Evolutionary conservation across 2,329 filamentous ascomycete species (phyloP).

Genomic region (Beauveria caledonica): DNA sequence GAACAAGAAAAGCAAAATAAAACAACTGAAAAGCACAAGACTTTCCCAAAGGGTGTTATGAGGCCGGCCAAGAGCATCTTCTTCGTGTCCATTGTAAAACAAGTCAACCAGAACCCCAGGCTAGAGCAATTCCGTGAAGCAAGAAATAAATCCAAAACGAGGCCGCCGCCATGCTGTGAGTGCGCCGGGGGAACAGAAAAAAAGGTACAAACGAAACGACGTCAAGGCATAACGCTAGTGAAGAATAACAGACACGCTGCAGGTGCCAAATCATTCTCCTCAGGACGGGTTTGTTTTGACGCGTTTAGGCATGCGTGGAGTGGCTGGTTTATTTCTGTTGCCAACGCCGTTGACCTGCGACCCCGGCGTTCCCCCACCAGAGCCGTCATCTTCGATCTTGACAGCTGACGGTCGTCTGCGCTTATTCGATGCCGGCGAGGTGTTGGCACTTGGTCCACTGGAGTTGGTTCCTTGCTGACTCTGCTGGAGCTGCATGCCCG

Average conservation of each 20-base stretch:
- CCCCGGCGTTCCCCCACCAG: conserved; percentile 41
- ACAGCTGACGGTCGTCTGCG: conserved; percentile 48
- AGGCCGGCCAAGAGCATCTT: background rate
- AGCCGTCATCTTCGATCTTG: conserved; percentile 48
- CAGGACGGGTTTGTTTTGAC: conserved; percentile 38
- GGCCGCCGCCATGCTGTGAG: conserved; percentile 8
- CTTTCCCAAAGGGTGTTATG: background rate
- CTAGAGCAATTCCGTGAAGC: background rate
- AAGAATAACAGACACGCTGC: background rate
- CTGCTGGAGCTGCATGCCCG: conserved; percentile 57
- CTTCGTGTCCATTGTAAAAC: conserved; percentile 3
- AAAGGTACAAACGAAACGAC: background rate
- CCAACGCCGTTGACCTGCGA: conserved; percentile 43
- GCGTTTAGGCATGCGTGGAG: conserved; percentile 49
- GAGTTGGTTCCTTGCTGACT: conserved; percentile 61
- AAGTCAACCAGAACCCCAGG: conserved; percentile 6
- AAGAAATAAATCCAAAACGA: background rate
- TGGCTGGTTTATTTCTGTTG: conserved; percentile 43
- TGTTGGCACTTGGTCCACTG: conserved; percentile 59
- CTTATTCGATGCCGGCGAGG: conserved; percentile 54
- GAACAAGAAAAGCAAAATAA: background rate
- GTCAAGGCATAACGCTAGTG: conserved; percentile 1
- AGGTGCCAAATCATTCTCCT: conserved; percentile 12
- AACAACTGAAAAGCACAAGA: background rate
- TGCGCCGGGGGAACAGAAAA: background rate